A percentile compares a stretch with the other conserved stretches of the same genome.
Evolutionary conservation across 2,329 filamentous ascomycete genomes (phyloP).

Genomic region (Penicillium sp.): DNA sequence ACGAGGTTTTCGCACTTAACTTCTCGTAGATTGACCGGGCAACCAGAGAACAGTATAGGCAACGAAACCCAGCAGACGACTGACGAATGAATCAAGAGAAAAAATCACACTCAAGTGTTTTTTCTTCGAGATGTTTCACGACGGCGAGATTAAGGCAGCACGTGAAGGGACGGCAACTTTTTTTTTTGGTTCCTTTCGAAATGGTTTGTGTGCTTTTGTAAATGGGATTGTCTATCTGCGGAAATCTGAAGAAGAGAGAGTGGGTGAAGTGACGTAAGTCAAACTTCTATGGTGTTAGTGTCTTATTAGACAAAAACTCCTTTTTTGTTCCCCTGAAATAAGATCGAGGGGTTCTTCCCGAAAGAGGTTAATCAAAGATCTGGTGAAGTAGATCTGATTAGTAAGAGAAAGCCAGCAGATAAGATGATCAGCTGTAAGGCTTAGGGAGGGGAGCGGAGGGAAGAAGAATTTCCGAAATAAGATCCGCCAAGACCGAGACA

Average conservation of each 20-base stretch:
- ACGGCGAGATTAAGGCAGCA: slow-evolving; percentile 14
- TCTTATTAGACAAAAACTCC: slow-evolving; percentile 3
- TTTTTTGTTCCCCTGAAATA: slow-evolving; percentile 7
- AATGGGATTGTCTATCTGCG: slow-evolving; percentile 28
- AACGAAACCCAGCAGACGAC: slow-evolving; percentile 10
- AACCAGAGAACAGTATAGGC: slow-evolving; percentile 9
- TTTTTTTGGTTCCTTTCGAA: slow-evolving; percentile 20
- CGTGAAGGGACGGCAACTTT: slow-evolving; percentile 12
- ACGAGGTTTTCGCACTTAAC: slow-evolving; percentile 22
- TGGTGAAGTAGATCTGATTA: slow-evolving; percentile 15
- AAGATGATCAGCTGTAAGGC: slow-evolving; percentile 13
- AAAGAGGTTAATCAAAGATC: slow-evolving; percentile 9
- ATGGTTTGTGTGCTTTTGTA: slow-evolving; percentile 16
- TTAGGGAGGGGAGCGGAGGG: slow-evolving; percentile 21
- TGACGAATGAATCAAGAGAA: slow-evolving; percentile 18
- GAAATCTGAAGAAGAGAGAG: slow-evolving; percentile 26
- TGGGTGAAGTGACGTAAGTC: slow-evolving; percentile 19
- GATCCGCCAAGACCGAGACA: slow-evolving; percentile 39
- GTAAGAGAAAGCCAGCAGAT: slow-evolving; percentile 23
- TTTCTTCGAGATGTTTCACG: slow-evolving; percentile 25
- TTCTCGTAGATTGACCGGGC: slow-evolving; percentile 7
- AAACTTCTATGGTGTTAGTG: slow-evolving; percentile 5
- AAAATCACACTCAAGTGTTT: slow-evolving; percentile 42
- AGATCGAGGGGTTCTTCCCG: slow-evolving; percentile 2
- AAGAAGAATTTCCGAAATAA: slow-evolving; percentile 35